A percentile compares a stretch with the other conserved stretches of the same genome.
Conservation (phyloP, 202 grass and related monocot species). For the Bolboschoenoplectus hybrid region DNA sequence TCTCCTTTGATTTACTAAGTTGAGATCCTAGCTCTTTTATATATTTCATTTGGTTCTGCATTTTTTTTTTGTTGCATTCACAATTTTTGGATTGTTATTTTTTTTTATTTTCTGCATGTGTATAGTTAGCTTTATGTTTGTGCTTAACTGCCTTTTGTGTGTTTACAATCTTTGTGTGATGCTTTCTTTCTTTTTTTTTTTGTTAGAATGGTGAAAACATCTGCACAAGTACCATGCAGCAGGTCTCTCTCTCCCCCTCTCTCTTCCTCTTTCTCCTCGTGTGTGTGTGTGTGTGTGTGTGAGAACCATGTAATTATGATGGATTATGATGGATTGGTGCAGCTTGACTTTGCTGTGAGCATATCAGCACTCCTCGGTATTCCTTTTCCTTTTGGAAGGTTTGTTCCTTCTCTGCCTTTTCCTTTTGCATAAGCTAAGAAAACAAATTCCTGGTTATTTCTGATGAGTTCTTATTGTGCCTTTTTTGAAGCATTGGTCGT, state of each 20-base stretch:
- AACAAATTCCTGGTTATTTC: constrained; percentile 2
- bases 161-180: constrained; percentile 40
- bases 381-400: constrained; percentile 99
- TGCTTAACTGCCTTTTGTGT: constrained; percentile 33
- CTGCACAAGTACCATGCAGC: constrained; percentile 82
- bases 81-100: background rate
- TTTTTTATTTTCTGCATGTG: background rate
- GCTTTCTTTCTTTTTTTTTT: constrained; percentile 49
- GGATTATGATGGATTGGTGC: constrained; percentile 45
- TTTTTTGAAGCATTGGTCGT: constrained; percentile 75
- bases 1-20: background rate
- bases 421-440: background rate
- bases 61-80: background rate
- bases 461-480: constrained; percentile 26
- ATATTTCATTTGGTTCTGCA: background rate
- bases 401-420: background rate
- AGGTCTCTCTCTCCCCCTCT: constrained; percentile 58
- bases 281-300: background rate
- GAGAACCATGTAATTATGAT: background rate
- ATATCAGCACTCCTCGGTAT: constrained; percentile 90
- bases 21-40: background rate
- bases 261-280: constrained; percentile 29
- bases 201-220: constrained; percentile 68
- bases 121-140: constrained; percentile 19
- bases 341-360: constrained; percentile 97